phyloP scores from a whole-genome alignment of 78 protist species.

The Bigelowiella natans region DNA sequence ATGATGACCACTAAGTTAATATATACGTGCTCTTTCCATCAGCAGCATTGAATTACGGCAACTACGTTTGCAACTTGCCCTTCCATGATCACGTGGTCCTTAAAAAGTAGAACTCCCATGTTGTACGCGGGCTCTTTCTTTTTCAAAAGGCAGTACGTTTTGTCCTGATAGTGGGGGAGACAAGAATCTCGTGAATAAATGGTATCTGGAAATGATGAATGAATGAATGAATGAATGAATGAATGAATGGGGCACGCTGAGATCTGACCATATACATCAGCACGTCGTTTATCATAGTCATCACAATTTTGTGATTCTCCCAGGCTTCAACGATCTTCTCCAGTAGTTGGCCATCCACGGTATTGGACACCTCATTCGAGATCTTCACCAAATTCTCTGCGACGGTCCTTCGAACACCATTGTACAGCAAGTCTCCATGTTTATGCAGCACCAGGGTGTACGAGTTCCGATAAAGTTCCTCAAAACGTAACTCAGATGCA shows the following conservation, averaged over 20 bases:
- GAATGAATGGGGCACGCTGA: no score
- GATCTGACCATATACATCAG: constrained; percentile 11
- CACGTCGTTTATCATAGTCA: constrained; percentile 1
- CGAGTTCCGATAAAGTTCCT: not conserved
- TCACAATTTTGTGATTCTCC: not conserved
- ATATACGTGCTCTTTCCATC: no score
- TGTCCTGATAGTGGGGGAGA: no score
- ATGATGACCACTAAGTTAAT: no score
- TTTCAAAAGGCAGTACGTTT: not conserved
- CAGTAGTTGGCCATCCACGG: not conserved
- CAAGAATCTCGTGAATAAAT: no score
- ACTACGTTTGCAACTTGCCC: not conserved
- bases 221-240: no score
- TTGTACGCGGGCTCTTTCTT: not conserved
- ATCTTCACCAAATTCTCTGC: not conserved
- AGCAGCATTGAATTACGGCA: no score
- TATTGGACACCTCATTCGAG: not conserved
- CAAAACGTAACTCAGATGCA: not conserved
- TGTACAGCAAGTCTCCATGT: constrained; percentile 9
- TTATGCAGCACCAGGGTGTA: constrained; percentile 8
- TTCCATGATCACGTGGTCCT: not conserved
- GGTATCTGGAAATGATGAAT: no score
- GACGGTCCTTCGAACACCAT: not conserved
- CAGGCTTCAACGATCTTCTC: not conserved
- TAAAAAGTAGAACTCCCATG: not conserved